A percentile compares a stretch with the other conserved stretches of the same genome.
These are phyloP conservation scores for Glutinoglossum americanum DNA, from an alignment of 495 filamentous ascomycete species.

Conservation along the genomic window DNA sequence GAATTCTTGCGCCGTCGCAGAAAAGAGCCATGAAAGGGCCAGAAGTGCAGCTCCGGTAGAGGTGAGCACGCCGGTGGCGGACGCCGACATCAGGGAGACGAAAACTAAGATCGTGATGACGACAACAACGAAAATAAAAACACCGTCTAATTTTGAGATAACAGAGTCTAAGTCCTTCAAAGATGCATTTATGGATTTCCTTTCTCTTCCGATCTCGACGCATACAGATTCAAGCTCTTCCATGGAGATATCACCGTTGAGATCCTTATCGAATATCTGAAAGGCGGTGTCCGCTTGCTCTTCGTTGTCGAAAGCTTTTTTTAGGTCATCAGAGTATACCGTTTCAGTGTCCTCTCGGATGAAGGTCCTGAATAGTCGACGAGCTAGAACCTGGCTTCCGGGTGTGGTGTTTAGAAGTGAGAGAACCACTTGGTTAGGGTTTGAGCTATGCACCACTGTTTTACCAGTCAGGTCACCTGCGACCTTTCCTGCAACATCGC, in stretches of 20 bases:
- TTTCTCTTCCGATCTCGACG: slow-evolving; percentile 56
- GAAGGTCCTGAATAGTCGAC: slow-evolving; percentile 83
- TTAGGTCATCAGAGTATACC: slow-evolving; percentile 54
- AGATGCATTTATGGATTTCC: slow-evolving; percentile 68
- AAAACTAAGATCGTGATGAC: slow-evolving; percentile 36
- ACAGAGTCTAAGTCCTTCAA: slow-evolving; percentile 97
- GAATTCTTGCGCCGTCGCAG: slow-evolving; percentile 77
- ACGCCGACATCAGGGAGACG: neutral
- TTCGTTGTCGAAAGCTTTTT: slow-evolving; percentile 55
- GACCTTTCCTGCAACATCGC: slow-evolving; percentile 71
- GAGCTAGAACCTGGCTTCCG: slow-evolving; percentile 70
- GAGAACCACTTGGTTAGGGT: slow-evolving; percentile 65
- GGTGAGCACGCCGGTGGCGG: slow-evolving; percentile 58
- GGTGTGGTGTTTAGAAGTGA: slow-evolving; percentile 48
- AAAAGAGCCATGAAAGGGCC: slow-evolving; percentile 85
- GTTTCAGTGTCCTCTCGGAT: slow-evolving; percentile 51
- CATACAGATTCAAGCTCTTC: slow-evolving; percentile 90
- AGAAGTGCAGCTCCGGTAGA: slow-evolving; percentile 91
- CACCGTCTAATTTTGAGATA: slow-evolving; percentile 43
- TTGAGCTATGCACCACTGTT: slow-evolving; percentile 46
- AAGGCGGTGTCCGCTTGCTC: slow-evolving; percentile 90
- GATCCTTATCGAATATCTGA: slow-evolving; percentile 81
- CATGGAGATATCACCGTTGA: slow-evolving; percentile 87
- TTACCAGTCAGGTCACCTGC: slow-evolving; percentile 90
- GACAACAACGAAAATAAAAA: slow-evolving; percentile 40